A percentile compares a stretch with the other conserved stretches of the same genome.
These are phyloP conservation scores for Ophiostoma australiae DNA, from an alignment of 2,329 filamentous ascomycete genomes.

Conservation along the genomic window DNA sequence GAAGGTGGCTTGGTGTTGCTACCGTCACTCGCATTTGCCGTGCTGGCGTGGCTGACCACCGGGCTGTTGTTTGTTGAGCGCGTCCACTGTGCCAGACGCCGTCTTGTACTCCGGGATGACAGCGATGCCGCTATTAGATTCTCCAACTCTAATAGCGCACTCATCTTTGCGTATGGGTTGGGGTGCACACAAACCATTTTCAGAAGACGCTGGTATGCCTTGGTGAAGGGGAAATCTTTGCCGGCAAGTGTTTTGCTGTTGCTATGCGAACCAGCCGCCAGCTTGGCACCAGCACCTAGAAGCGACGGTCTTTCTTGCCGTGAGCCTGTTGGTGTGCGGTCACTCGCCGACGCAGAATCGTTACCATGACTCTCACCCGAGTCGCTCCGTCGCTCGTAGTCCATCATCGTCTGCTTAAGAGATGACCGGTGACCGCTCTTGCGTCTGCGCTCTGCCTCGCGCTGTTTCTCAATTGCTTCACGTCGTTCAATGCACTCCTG, in stretches of 20 bases:
- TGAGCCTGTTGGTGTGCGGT: conserved; percentile 21
- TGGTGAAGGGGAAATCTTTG: conserved; percentile 70
- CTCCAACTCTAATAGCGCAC: conserved; percentile 76
- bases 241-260: conserved; percentile 16
- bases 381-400: conserved; percentile 65
- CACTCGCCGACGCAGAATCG: conserved; percentile 39
- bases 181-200: conserved; percentile 84
- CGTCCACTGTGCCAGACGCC: conserved; percentile 37
- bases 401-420: conserved; percentile 49
- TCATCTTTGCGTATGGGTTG: conserved; percentile 81
- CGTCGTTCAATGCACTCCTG: conserved; percentile 61
- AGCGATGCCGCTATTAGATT: conserved; percentile 74
- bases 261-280: neutral
- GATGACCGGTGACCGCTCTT: conserved; percentile 33
- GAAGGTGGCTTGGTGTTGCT: neutral
- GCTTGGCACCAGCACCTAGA: conserved; percentile 1
- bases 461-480: conserved; percentile 48
- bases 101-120: conserved; percentile 47
- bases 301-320: conserved; percentile 5
- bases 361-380: conserved; percentile 45
- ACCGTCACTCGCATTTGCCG: neutral
- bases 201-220: conserved; percentile 73
- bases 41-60: conserved; percentile 17
- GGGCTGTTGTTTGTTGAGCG: conserved; percentile 28
- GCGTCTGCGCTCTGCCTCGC: conserved; percentile 31